Percentiles rank a stretch among this genome's conserved stretches.
Conservation (phyloP, 2,329 filamentous ascomycete genomes). For the Hypoxylon sp. region DNA sequence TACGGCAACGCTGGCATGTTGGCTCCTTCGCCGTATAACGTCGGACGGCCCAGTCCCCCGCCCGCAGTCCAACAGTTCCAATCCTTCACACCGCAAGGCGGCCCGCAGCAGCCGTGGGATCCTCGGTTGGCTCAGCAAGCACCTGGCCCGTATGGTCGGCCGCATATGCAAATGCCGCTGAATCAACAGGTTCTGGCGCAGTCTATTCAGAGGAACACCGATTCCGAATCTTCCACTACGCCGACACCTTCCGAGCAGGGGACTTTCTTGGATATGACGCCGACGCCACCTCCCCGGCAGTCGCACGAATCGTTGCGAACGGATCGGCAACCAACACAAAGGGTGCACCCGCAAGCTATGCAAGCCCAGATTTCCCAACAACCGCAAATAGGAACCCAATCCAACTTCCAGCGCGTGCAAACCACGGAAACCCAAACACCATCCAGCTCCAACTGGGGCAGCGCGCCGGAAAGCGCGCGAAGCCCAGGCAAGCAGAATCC, state of each 20-base stretch:
- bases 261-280: slow-evolving; percentile 40
- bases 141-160: slow-evolving; percentile 23
- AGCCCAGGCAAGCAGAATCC: slow-evolving; percentile 26
- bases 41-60: slow-evolving; percentile 39
- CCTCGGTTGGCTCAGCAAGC: slow-evolving; percentile 39
- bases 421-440: slow-evolving; percentile 27
- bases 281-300: slow-evolving; percentile 29
- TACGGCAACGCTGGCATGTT: slow-evolving; percentile 46
- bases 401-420: slow-evolving; percentile 19
- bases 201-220: slow-evolving; percentile 21
- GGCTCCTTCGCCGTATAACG: slow-evolving; percentile 48
- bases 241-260: slow-evolving; percentile 33
- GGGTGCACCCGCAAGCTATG: slow-evolving; percentile 6
- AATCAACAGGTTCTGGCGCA: slow-evolving; percentile 17
- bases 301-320: slow-evolving; percentile 16
- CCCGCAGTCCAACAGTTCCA: slow-evolving; percentile 41
- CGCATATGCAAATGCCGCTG: slow-evolving; percentile 19
- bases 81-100: slow-evolving; percentile 24
- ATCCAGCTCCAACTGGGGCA: slow-evolving; percentile 39
- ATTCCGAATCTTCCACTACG: slow-evolving; percentile 27
- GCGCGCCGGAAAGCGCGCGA: slow-evolving; percentile 35
- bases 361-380: slow-evolving; percentile 16
- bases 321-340: slow-evolving; percentile 15
- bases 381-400: slow-evolving; percentile 15
- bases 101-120: slow-evolving; percentile 42